Conservation (phyloP, 1,284 basidiomycete species). For the Leccinum huronense region DNA sequence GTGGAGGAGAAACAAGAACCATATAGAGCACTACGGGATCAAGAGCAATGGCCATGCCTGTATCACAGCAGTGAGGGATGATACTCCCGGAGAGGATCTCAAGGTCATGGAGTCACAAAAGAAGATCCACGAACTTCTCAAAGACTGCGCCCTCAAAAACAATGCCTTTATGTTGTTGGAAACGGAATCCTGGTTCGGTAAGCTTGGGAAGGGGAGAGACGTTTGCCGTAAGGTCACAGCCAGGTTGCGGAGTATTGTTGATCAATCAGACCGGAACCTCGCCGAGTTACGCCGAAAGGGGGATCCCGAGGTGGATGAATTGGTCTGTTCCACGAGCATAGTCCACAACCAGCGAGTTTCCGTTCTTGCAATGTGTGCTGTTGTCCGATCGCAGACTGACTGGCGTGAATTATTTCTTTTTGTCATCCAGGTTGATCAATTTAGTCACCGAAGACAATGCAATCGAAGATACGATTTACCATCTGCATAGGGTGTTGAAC, state of each 20-base stretch:
- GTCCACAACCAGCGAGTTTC: conserved; percentile 89
- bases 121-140: conserved; percentile 24
- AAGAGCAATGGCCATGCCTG: not conserved
- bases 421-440: conserved; percentile 73
- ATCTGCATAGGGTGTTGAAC: conserved; percentile 92
- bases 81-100: conserved; percentile 19
- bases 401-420: conserved; percentile 3
- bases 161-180: conserved; percentile 20
- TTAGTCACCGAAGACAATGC: conserved; percentile 98
- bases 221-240: conserved; percentile 82
- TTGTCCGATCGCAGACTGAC: conserved; percentile 17
- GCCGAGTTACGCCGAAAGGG: conserved; percentile 69
- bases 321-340: conserved; percentile 92
- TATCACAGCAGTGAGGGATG: not conserved
- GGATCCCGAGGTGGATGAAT: conserved; percentile 86
- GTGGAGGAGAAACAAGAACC: conserved; percentile 37
- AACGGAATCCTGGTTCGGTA: conserved; percentile 20
- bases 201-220: conserved; percentile 60
- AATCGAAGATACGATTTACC: conserved; percentile 97
- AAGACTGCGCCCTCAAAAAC: conserved; percentile 17
- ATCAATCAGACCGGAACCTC: conserved; percentile 65
- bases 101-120: conserved; percentile 27
- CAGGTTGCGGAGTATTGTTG: conserved; percentile 63
- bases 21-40: conserved; percentile 24
- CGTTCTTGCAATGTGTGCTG: conserved; percentile 8